These are phyloP conservation scores for Bacterosira constricta DNA, from an alignment of 108 stramenopile genomes.

Conservation along the genomic window DNA sequence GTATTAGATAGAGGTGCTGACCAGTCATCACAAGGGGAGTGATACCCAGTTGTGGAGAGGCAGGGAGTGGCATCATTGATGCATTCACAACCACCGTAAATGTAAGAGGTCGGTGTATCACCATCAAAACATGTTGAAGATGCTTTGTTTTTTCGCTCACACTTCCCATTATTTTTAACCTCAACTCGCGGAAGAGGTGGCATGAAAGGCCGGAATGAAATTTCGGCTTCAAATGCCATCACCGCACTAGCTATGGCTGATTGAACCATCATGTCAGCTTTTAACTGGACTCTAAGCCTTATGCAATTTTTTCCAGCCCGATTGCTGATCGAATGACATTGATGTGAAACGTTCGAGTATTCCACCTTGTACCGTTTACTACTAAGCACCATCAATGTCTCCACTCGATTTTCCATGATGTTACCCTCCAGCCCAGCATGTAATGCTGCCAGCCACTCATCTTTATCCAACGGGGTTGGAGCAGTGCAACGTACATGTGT, in stretches of 20 bases:
- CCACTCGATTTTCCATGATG: constrained; percentile 33
- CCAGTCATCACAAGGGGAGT: constrained; percentile 42
- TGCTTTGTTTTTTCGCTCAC: constrained; percentile 1
- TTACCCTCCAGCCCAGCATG: constrained; percentile 74
- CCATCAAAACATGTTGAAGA: background rate
- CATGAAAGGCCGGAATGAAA: constrained; percentile 9
- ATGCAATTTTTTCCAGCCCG: background rate
- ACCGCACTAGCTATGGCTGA: constrained; percentile 21
- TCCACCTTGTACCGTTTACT: background rate
- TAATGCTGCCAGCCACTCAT: constrained; percentile 77
- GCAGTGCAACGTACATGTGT: constrained; percentile 75
- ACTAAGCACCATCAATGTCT: constrained; percentile 36
- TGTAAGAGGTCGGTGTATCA: constrained; percentile 1
- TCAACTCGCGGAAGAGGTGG: constrained; percentile 42
- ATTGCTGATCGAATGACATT: background rate
- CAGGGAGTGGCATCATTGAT: background rate
- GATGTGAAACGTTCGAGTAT: background rate
- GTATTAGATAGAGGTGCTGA: constrained; percentile 32
- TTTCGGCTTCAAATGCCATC: constrained; percentile 26
- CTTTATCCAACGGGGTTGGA: constrained; percentile 61
- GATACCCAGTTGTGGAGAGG: constrained; percentile 38
- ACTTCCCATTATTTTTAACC: constrained; percentile 19
- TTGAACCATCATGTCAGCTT: constrained; percentile 30
- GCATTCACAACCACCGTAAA: background rate
- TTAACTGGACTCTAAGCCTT: too few species aligned